Percentiles rank a stretch among this genome's conserved stretches.
phyloP scores from a whole-genome alignment of 73 alveolate genomes.

The Blepharisma japonicum region DNA sequence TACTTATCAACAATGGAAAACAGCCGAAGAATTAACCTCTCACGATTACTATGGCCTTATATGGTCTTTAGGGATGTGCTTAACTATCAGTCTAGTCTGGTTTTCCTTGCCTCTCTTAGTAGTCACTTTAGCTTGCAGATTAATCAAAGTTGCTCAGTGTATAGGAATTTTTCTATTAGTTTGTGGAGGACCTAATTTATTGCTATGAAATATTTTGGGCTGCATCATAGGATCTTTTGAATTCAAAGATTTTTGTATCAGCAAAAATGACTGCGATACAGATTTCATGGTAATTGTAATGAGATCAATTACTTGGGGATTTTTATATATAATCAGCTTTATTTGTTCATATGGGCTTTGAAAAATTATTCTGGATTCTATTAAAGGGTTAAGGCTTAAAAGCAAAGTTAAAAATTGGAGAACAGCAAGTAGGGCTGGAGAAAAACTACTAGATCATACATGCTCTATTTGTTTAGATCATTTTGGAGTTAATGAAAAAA shows the following conservation, averaged over 20 bases:
- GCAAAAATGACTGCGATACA: neutral
- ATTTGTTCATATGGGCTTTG: slow-evolving; percentile 4
- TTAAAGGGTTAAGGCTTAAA: neutral
- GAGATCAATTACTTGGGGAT: slow-evolving; percentile 20
- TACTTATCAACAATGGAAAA: neutral
- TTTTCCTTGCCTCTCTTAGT: slow-evolving; percentile 7
- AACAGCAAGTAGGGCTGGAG: neutral
- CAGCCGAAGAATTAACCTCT: neutral
- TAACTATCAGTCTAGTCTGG: slow-evolving; percentile 21
- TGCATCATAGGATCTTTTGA: neutral
- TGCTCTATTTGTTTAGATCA: slow-evolving; percentile 59
- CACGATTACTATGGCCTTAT: neutral
- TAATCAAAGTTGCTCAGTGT: neutral
- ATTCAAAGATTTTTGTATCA: slow-evolving; percentile 9
- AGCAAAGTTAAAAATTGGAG: slow-evolving; percentile 2
- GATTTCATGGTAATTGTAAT: slow-evolving; percentile 21
- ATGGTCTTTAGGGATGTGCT: slow-evolving; percentile 23
- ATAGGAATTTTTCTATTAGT: slow-evolving; percentile 5
- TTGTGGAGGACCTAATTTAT: slow-evolving; percentile 14
- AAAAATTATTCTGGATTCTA: neutral
- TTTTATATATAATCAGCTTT: neutral
- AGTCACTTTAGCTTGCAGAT: neutral
- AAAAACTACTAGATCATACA: neutral
- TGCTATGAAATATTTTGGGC: slow-evolving; percentile 4
- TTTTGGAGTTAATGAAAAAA: slow-evolving; percentile 36